Evolutionary conservation across 495 filamentous ascomycete species (phyloP), one percentile per base, ranked within the genome.

Genomic region (Aspergillus cavernicola): DNA sequence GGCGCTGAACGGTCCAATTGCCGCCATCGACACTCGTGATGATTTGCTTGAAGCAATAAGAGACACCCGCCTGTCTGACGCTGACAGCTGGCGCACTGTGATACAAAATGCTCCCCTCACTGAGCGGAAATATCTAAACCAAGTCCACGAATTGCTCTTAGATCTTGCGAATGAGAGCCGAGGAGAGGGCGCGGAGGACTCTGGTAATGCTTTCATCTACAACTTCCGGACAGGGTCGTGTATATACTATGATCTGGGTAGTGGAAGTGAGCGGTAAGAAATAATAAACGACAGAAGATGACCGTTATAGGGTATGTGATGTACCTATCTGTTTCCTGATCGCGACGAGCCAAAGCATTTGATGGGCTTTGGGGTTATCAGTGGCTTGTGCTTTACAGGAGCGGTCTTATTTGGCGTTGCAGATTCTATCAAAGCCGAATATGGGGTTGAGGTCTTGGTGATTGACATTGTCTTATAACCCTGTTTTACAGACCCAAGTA

Each of bases 21-120:
- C 84, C 8, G 93, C 92, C 15, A 85, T 98, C 43, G 93, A 98
- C 67, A 89, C 86, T 1, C 85, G 85, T 38, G 92, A 97, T 72
- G 81, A 85, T 9, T 77, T 96, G n/a, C 79, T 98, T 39, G 87
- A 95, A 26, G 72, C 84, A 31, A 88, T 98, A 35, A 77, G 80
- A 13, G 77, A 81, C 16, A 93, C 91, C 11, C 73, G 83, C 16
- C 78, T 97, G 9, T 84, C 82, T 1, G 92, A 97, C 57, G 69
- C 85, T 13, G 93, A 97, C 57, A 87, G 84, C 58, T 98, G 93
- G 93, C 83, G 87, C 22, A 77, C 73, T 40, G 84, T 90, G 13
- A 88, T 92, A 52, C 90, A 97, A 63, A 81, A 76, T 35, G 85
- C 88, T 6, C 84, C 86, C 6, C 79, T 87, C 33, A 81, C 76